Evolutionary conservation across 2,329 filamentous ascomycete species (phyloP).

Genomic region (Microdochium bolleyi): DNA sequence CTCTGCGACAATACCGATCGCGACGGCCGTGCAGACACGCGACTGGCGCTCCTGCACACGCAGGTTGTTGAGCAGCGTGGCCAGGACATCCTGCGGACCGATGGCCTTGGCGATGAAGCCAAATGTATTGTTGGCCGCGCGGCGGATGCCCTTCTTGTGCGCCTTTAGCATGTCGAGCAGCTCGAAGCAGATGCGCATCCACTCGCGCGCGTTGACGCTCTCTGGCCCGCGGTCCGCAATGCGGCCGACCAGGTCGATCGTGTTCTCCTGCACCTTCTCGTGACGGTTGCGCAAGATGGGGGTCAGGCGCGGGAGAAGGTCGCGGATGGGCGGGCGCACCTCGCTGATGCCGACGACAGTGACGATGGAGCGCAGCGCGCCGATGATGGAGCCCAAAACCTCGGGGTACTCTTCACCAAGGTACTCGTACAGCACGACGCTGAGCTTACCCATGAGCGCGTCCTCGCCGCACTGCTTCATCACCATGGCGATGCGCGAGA

Average conservation of each 20-base stretch:
- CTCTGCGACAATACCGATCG: constrained; percentile 96
- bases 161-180: constrained; percentile 98
- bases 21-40: constrained; percentile 95
- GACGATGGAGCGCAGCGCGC: constrained; percentile 90
- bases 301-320: constrained; percentile 86
- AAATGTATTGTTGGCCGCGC: constrained; percentile 98
- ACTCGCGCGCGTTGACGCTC: constrained; percentile 92
- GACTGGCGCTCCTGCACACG: constrained; percentile 96
- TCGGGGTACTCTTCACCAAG: constrained; percentile 98
- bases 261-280: constrained; percentile 99
- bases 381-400: constrained; percentile 91
- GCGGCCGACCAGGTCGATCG: constrained; percentile 93
- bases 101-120: constrained; percentile 99
- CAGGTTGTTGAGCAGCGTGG: constrained; percentile 91
- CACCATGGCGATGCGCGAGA: constrained; percentile 94
- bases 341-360: constrained; percentile 96
- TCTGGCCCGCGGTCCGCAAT: constrained; percentile 96
- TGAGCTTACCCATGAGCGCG: constrained; percentile 88
- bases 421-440: constrained; percentile 93
- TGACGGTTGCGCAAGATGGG: constrained; percentile 98
- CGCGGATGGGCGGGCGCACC: constrained; percentile 97
- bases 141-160: constrained; percentile 97
- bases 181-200: constrained; percentile 99
- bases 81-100: constrained; percentile 92
- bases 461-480: constrained; percentile 99